These are phyloP conservation scores for Panicum virgatum DNA, from an alignment of 202 grass and related monocot genomes.

Conservation along the genomic window DNA sequence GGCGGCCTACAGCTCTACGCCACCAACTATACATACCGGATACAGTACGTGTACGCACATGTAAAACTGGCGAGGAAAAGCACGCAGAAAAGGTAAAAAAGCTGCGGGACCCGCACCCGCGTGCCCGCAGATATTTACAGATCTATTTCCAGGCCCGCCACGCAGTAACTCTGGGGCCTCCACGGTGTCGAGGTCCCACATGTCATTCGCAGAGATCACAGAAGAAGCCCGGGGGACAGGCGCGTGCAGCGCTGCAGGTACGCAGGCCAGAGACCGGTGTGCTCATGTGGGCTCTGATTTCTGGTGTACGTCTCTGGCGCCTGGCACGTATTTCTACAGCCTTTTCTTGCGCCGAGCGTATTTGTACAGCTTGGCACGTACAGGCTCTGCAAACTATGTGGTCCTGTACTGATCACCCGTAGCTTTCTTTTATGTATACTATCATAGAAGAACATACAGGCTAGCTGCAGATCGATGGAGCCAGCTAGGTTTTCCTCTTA, in stretches of 20 bases:
- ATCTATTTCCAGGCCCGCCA: constrained; percentile 8
- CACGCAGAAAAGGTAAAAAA: neutral
- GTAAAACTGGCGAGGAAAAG: neutral
- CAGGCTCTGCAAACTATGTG: constrained; percentile 14
- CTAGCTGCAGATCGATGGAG: neutral
- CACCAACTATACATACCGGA: constrained; percentile 7
- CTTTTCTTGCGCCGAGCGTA: neutral
- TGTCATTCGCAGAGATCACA: neutral
- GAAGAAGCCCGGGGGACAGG: neutral
- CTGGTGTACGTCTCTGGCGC: constrained; percentile 28
- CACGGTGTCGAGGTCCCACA: neutral
- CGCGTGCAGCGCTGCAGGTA: neutral
- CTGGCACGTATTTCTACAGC: constrained; percentile 39
- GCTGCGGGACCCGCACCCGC: constrained; percentile 19
- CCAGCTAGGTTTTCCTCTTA: constrained; percentile 30
- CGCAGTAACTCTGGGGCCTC: neutral
- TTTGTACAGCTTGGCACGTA: constrained; percentile 25
- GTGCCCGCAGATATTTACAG: constrained; percentile 34
- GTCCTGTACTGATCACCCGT: neutral
- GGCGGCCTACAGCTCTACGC: constrained; percentile 24
- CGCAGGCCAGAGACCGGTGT: neutral
- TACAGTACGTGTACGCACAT: constrained; percentile 20
- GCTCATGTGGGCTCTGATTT: constrained; percentile 39
- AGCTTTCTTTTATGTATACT: neutral
- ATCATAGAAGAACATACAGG: constrained; percentile 12